Percentiles rank a stretch among this genome's conserved stretches.
Evolutionary conservation across 108 stramenopile genomes (phyloP).

Genomic region (Bacterosira constricta): DNA sequence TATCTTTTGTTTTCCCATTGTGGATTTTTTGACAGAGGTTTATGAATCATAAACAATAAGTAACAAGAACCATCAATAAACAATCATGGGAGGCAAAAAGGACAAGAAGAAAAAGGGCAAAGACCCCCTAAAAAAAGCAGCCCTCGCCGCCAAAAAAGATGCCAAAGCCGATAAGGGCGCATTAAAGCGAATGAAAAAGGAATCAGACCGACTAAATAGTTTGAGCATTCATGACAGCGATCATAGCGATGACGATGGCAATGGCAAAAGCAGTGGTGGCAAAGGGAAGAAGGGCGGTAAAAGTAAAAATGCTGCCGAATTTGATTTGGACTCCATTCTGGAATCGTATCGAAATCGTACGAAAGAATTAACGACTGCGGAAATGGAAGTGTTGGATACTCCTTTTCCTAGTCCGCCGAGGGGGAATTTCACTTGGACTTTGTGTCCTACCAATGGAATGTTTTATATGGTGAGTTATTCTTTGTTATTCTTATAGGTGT

Average conservation of each 20-base stretch:
- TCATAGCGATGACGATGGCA: constrained; percentile 21
- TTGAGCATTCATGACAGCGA: constrained; percentile 6
- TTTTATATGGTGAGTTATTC: constrained; percentile 69
- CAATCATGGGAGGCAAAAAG: constrained; percentile 46
- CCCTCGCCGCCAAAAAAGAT: constrained; percentile 79
- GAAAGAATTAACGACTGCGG: constrained; percentile 34
- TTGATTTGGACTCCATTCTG: constrained; percentile 56
- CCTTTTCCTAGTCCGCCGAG: constrained; percentile 72
- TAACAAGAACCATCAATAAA: not conserved
- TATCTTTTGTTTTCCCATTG: too few species aligned
- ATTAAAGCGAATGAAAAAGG: constrained; percentile 68
- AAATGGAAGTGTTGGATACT: constrained; percentile 38
- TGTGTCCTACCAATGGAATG: constrained; percentile 66
- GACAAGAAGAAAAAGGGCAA: constrained; percentile 75
- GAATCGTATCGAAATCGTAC: constrained; percentile 48
- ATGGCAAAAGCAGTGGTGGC: constrained; percentile 3
- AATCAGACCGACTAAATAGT: constrained; percentile 20
- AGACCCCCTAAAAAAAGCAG: constrained; percentile 81
- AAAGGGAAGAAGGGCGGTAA: not conserved
- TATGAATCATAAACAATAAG: too few species aligned
- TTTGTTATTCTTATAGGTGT: too few species aligned
- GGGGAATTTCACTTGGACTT: constrained; percentile 79
- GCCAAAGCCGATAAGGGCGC: constrained; percentile 85
- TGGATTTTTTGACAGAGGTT: too few species aligned
- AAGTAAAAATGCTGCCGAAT: not conserved